phyloP scores from a whole-genome alignment of 768 basidiomycete species.

The Mycena maculata region DNA sequence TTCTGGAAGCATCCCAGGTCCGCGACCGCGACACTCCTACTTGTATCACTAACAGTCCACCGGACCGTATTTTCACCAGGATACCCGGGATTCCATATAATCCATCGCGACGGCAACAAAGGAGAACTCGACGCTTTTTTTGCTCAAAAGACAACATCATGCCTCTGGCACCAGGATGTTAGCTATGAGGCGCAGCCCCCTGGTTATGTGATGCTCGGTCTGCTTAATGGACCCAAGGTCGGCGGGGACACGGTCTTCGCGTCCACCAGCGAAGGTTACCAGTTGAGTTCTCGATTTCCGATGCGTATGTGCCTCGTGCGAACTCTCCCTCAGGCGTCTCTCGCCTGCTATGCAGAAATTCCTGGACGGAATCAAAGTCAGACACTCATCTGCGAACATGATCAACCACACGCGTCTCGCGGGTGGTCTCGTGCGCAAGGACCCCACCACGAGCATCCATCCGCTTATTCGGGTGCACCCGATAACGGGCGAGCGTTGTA shows the following conservation, averaged over 20 bases:
- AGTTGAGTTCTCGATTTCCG: conserved; percentile 16
- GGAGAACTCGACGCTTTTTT: conserved; percentile 34
- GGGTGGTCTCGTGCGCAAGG: conserved; percentile 44
- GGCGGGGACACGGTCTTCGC: conserved; percentile 39
- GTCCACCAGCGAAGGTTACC: conserved; percentile 34
- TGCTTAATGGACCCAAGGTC: conserved; percentile 35
- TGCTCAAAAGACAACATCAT: conserved; percentile 37
- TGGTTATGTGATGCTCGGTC: conserved; percentile 37
- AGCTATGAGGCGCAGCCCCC: conserved; percentile 38
- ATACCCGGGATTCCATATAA: conserved; percentile 37
- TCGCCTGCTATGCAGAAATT: conserved; percentile 30
- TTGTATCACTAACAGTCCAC: background rate
- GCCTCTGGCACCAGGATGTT: conserved; percentile 40
- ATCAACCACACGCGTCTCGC: conserved; percentile 37
- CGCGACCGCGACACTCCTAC: background rate
- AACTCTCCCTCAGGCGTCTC: conserved; percentile 17
- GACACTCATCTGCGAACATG: conserved; percentile 42
- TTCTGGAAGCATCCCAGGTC: conserved; percentile 31
- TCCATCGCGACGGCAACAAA: conserved; percentile 37
- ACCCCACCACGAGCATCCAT: conserved; percentile 41
- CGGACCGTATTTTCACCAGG: conserved; percentile 7
- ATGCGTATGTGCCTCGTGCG: background rate
- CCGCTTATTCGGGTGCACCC: conserved; percentile 47
- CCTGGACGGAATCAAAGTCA: conserved; percentile 34
- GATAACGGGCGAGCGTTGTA: conserved; percentile 39